Evolutionary conservation across 2,329 filamentous ascomycete genomes (phyloP).

Genomic region (Mycocentrospora acerina): DNA sequence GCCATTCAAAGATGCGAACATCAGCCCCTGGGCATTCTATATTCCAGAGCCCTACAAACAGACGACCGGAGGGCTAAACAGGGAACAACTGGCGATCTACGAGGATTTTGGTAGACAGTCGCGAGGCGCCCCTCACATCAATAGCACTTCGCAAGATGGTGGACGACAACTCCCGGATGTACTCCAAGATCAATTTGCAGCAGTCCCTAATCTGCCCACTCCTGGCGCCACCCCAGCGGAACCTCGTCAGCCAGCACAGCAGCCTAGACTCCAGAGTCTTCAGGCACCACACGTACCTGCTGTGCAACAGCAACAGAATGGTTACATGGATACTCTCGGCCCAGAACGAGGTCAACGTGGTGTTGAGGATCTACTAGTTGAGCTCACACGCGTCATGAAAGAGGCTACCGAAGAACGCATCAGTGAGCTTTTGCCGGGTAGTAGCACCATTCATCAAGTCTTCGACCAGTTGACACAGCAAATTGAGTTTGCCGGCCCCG

Average conservation of each 20-base stretch:
- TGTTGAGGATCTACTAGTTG: slow-evolving; percentile 56
- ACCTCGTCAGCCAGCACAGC: slow-evolving; percentile 58
- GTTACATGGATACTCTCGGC: slow-evolving; percentile 54
- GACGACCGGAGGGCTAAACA: slow-evolving; percentile 77
- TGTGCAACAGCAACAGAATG: slow-evolving; percentile 57
- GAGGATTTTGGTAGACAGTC: slow-evolving; percentile 92
- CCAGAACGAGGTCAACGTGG: slow-evolving; percentile 47
- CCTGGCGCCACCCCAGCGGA: slow-evolving; percentile 63
- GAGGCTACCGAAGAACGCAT: slow-evolving; percentile 60
- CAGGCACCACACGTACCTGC: slow-evolving; percentile 37
- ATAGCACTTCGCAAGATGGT: slow-evolving; percentile 59
- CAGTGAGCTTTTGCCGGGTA: slow-evolving; percentile 55
- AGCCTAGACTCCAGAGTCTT: slow-evolving; percentile 44
- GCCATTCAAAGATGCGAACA: slow-evolving; percentile 76
- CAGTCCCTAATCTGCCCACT: slow-evolving; percentile 62
- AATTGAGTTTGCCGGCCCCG: slow-evolving; percentile 54
- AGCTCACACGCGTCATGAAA: slow-evolving; percentile 58
- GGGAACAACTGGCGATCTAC: slow-evolving; percentile 92
- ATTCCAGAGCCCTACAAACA: slow-evolving; percentile 94
- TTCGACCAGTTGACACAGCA: slow-evolving; percentile 59
- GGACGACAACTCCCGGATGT: slow-evolving; percentile 64
- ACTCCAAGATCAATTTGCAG: slow-evolving; percentile 61
- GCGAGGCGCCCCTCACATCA: slow-evolving; percentile 61
- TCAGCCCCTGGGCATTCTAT: slow-evolving; percentile 89
- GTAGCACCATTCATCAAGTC: slow-evolving; percentile 57